A percentile compares a stretch with the other conserved stretches of the same genome.
Conservation (phyloP, 768 basidiomycete genomes). For the Royoungia palumana region DNA sequence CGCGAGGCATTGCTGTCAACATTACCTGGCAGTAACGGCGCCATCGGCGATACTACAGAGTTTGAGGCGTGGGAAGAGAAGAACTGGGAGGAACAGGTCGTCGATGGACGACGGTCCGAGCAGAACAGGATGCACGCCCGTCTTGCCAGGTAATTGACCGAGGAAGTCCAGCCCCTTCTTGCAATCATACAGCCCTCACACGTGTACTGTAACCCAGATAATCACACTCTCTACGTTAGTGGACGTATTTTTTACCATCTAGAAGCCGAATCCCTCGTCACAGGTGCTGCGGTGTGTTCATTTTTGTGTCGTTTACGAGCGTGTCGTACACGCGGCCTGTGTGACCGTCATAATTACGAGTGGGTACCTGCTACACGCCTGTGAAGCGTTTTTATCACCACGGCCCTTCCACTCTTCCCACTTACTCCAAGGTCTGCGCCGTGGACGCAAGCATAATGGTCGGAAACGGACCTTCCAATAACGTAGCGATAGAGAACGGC, state of each 20-base stretch:
- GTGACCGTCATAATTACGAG: constrained; percentile 13
- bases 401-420: constrained; percentile 5
- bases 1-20: constrained; percentile 2
- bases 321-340: constrained; percentile 25
- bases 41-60: constrained; percentile 7
- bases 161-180: neutral
- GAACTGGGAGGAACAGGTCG: constrained; percentile 50
- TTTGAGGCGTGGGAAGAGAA: constrained; percentile 41
- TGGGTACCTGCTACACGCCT: constrained; percentile 1
- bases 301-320: neutral
- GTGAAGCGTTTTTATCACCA: constrained; percentile 9
- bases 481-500: constrained; percentile 10
- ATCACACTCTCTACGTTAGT: constrained; percentile 1
- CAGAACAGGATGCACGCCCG: constrained; percentile 35
- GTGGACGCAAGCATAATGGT: constrained; percentile 22
- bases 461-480: constrained; percentile 16
- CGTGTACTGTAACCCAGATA: constrained; percentile 18
- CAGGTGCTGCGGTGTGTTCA: neutral
- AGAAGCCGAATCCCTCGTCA: neutral
- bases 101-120: constrained; percentile 38
- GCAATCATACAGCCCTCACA: constrained; percentile 2
- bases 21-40: neutral
- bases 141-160: constrained; percentile 20
- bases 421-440: neutral
- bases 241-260: neutral